Base-by-base conservation (phyloP, 2,329 filamentous ascomycete genomes). In the Didymella lethalis region DNA sequence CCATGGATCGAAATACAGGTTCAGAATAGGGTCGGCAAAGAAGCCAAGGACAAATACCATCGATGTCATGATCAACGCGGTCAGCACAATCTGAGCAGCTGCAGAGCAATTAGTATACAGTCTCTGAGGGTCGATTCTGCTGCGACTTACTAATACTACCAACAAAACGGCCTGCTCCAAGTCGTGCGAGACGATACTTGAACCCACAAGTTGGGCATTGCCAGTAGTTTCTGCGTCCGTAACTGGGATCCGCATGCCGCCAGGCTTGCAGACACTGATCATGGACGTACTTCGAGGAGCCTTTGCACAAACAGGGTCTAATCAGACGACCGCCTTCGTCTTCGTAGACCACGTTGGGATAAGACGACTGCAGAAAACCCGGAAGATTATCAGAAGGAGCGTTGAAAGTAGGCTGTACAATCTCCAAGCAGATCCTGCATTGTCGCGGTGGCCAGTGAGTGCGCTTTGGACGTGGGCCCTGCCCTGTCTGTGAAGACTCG, bases 221-320 rank as follows among this genome's bases (percentile, higher is more conserved):
- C 86, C 90, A 97, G 74, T 88, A 96, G 68, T 93, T 92, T 56
- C 90, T 85, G 57, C 79, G 80, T 41, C 81, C 79, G 64, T 86
- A 84, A 40, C 83, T 71, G 0, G 91, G 90, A 72, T 92, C 87
- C 43, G 91, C 85, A 63, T 89, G 84, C 66, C 95, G 87, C 92
- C 93, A 98, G 11, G 86, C 83, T 70, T 90, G 87, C 48, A 99
- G 83, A 73, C 95, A 99, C 29, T 88, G 90, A 77, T 97, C 92
- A 76, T 99, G 95, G 25, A 98, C 93, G 78, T 96, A 97, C 79
- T 91, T 91, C 68, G 94, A 91, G 38, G 91, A 92, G 51, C 95
- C 95, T 80, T 92, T 96, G 84, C 95, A 99, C 79, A 89, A 88
- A 83, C 95, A 99, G 34, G 95, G 95, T 53, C 90, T 90, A 68